Base-by-base conservation (phyloP, 768 basidiomycete genomes). In the Trametes maxima region DNA sequence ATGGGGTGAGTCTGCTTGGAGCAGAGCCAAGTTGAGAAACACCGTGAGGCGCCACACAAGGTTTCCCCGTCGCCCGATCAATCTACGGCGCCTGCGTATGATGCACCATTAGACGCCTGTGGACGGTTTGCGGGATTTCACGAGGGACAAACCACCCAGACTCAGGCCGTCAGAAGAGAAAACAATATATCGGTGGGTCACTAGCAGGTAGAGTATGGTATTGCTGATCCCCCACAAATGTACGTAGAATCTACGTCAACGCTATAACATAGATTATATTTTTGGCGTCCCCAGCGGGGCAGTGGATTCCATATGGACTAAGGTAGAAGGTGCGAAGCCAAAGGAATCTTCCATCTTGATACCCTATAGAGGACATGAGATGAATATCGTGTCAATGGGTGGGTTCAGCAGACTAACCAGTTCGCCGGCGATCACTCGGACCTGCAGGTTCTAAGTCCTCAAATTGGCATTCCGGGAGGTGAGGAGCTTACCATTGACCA, bases 341-440 rank as follows among this genome's bases (percentile, higher is more conserved):
- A 94, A 93, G 57, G 92, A 87, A 3, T 88, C 86, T 28, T 85
- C 81, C 56, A 93, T 74, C 64, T 78, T 76, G 55, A 94, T 82
- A 44, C 81, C 83, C 91, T 94, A 60, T 2, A 13, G 37, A 37
- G 8, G 16, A 1, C 5, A 17, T 16, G 24, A 8, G 50, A 35
- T 16, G 13, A 24, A 14, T 5, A 12, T 6, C 16, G 21, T 33
- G n/a, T 16, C 25, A 5, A 2, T 11, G 11, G 16, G 11, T 0
- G 6, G 35, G 42, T 21, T 21, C 42, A 39, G 51, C 39, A 28
- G 19, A 75, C 85, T 59, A 62, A 93, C 92, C 70, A 91, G 75
- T 76, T 94, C 92, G 64, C 90, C 90, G 19, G 90, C 87, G 62
- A 94, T 88, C 16, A 92, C 88, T 53, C 92, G 88, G 55, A 94